phyloP scores from a whole-genome alignment of 2,329 filamentous ascomycete species.

The Aspergillus viridinutans region DNA sequence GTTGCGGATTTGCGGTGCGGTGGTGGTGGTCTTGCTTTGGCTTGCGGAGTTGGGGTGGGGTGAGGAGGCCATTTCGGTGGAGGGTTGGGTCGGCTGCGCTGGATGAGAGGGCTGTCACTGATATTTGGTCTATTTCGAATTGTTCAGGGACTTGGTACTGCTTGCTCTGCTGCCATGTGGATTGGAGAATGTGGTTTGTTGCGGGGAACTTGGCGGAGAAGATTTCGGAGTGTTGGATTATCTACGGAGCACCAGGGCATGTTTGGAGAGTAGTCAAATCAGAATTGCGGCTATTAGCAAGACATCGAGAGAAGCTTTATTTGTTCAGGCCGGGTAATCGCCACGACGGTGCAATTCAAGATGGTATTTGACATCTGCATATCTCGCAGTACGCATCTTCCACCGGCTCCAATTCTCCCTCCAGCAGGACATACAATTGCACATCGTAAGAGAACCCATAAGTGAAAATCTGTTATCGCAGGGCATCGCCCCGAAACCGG shows the following conservation, averaged over 20 bases:
- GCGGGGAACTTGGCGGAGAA: slow-evolving; percentile 12
- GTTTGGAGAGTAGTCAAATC: not conserved
- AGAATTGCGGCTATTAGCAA: not conserved
- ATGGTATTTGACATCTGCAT: too few relatives aligned
- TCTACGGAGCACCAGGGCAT: not conserved
- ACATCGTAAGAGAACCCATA: not conserved
- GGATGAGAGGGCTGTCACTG: not conserved
- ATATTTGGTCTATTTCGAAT: not conserved
- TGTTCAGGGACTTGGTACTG: not conserved
- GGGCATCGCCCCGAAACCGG: too few relatives aligned
- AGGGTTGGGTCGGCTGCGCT: not conserved
- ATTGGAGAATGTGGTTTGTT: not conserved
- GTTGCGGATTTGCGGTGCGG: slow-evolving; percentile 28
- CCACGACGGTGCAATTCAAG: too few relatives aligned
- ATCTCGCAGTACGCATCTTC: too few relatives aligned
- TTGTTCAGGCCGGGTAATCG: too few relatives aligned
- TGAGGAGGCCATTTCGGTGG: slow-evolving; percentile 1
- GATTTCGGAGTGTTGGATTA: not conserved
- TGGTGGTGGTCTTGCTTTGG: slow-evolving; percentile 6
- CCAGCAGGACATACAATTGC: too few relatives aligned
- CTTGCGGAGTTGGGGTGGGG: not conserved
- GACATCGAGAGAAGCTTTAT: too few relatives aligned
- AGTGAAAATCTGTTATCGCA: not conserved
- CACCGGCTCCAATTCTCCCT: too few relatives aligned
- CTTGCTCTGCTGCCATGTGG: not conserved